phyloP scores from a whole-genome alignment of 768 basidiomycete species.

The Asterophora parasitica region DNA sequence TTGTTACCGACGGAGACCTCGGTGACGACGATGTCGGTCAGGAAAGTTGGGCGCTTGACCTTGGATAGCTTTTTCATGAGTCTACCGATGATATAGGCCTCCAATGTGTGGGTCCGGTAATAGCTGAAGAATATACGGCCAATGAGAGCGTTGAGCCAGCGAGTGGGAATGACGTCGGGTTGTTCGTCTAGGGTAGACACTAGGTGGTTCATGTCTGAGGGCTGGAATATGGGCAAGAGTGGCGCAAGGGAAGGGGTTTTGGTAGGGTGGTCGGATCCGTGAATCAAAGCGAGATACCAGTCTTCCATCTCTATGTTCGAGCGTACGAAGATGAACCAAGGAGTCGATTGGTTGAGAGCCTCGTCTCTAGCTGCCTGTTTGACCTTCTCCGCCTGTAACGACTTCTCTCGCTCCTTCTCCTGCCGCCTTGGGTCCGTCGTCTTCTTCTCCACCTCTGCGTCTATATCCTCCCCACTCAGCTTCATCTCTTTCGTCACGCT shows the following conservation, averaged over 20 bases:
- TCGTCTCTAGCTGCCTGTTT: conserved; percentile 46
- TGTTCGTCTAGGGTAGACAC: conserved; percentile 86
- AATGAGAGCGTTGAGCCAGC: conserved; percentile 94
- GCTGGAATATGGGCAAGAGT: conserved; percentile 60
- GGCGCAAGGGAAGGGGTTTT: conserved; percentile 59
- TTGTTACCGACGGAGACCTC: conserved; percentile 86
- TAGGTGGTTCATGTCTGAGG: conserved; percentile 77
- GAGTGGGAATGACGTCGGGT: conserved; percentile 94
- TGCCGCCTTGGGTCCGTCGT: conserved; percentile 23
- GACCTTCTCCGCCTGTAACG: conserved; percentile 34
- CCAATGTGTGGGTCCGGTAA: conserved; percentile 79
- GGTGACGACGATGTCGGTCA: conserved; percentile 79
- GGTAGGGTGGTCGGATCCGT: conserved; percentile 62
- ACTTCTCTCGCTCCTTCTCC: conserved; percentile 34
- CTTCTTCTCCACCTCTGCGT: conserved; percentile 25
- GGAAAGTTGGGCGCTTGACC: conserved; percentile 83
- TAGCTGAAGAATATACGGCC: conserved; percentile 91
- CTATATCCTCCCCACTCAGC: conserved; percentile 28
- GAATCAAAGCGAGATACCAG: conserved; percentile 83
- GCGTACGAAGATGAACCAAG: conserved; percentile 94
- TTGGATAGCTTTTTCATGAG: conserved; percentile 93
- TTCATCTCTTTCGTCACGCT: conserved; percentile 53
- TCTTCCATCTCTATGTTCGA: conserved; percentile 94
- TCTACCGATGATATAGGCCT: conserved; percentile 78
- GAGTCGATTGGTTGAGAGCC: conserved; percentile 47